phyloP scores from a whole-genome alignment of 2,329 filamentous ascomycete genomes.

The Xylariaceae sp. region DNA sequence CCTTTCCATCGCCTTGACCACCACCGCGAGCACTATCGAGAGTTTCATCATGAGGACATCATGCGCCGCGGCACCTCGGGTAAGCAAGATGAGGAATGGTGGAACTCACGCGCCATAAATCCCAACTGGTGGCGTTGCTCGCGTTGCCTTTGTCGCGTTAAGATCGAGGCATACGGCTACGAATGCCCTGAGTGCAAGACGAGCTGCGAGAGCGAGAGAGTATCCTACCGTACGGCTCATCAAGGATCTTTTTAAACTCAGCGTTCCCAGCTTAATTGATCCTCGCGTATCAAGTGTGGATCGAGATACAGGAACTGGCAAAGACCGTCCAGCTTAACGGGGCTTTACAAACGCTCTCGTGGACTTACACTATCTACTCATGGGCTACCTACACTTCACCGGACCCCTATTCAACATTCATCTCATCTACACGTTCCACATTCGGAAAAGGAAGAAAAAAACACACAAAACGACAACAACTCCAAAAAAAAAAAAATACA shows the following conservation, averaged over 20 bases:
- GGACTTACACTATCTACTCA: not conserved
- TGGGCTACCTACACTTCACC: no score
- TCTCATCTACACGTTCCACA: not conserved
- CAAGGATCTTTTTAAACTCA: not conserved
- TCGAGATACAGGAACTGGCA: not conserved
- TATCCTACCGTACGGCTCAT: not conserved
- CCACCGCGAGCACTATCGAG: conserved; percentile 53
- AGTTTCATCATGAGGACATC: conserved; percentile 51
- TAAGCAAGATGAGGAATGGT: conserved; percentile 35
- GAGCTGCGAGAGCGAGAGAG: conserved; percentile 42
- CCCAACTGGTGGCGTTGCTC: conserved; percentile 52
- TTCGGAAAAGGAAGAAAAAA: conserved; percentile 1
- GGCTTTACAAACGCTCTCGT: not conserved
- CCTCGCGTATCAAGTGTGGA: not conserved
- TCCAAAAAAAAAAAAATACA: not conserved
- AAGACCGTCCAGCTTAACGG: not conserved
- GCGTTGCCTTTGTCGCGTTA: conserved; percentile 47
- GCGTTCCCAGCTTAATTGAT: not conserved
- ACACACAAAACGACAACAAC: not conserved
- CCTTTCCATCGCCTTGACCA: conserved; percentile 55
- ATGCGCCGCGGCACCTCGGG: conserved; percentile 22
- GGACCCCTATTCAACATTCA: not conserved
- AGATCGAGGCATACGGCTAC: conserved; percentile 39
- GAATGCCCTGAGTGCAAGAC: conserved; percentile 47
- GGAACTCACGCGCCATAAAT: conserved; percentile 39